These are phyloP conservation scores for Spinacia oleracea DNA, from an alignment of 179 eudicot species.

Conservation along the genomic window DNA sequence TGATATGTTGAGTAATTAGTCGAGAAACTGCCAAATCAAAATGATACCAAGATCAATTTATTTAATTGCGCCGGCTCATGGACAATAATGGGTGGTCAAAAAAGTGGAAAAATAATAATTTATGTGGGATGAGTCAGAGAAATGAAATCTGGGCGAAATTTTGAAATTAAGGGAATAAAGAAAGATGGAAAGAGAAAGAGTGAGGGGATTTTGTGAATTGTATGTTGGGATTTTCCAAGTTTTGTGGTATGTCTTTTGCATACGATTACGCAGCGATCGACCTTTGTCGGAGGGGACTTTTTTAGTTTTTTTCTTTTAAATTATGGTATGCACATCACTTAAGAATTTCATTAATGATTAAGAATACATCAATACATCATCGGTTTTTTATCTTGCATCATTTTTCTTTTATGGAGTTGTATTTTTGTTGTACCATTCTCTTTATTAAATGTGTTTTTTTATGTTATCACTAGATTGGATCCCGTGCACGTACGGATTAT, in stretches of 20 bases:
- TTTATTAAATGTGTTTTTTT: too few relatives aligned
- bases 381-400: too few relatives aligned
- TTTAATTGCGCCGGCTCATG: not conserved
- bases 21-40: not conserved
- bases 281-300: not conserved
- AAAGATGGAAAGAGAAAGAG: not conserved
- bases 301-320: too few relatives aligned
- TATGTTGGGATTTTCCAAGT: not conserved
- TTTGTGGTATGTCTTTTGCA: not conserved
- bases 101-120: not conserved
- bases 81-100: constrained; percentile 15
- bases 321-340: too few relatives aligned
- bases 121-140: not conserved
- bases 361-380: too few relatives aligned
- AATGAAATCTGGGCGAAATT: not conserved
- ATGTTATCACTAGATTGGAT: too few relatives aligned
- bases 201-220: not conserved
- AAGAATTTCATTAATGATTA: too few relatives aligned
- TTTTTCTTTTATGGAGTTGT: too few relatives aligned
- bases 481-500: too few relatives aligned
- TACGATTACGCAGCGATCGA: not conserved
- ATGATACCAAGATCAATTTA: not conserved
- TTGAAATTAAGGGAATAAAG: not conserved
- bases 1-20: not conserved
- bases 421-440: too few relatives aligned